phyloP scores from a whole-genome alignment of 2,329 filamentous ascomycete species.

The Cercospora berteroae region DNA sequence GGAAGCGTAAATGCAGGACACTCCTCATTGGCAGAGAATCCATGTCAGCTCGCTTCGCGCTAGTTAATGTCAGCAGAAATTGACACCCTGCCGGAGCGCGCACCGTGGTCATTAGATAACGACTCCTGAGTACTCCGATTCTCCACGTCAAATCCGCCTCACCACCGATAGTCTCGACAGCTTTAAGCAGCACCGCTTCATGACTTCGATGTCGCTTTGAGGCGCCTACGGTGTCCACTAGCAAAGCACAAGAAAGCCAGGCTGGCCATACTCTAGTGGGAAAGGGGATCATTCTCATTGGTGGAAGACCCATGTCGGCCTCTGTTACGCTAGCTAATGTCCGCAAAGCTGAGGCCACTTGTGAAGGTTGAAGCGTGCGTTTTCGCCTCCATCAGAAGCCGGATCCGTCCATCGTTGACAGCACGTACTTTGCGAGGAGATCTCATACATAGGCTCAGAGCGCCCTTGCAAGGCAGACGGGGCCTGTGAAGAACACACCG shows the following conservation, averaged over 20 bases:
- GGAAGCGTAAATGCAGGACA: background rate
- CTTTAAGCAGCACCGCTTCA: background rate
- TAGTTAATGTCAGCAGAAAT: background rate
- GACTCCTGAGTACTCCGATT: background rate
- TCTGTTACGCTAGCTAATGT: background rate
- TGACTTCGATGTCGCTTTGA: background rate
- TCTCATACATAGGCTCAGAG: no score
- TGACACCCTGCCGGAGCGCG: background rate
- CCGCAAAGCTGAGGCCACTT: background rate
- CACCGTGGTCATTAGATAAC: background rate
- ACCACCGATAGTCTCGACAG: background rate
- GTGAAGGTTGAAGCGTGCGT: background rate
- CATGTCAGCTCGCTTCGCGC: background rate
- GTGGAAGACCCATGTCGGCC: background rate
- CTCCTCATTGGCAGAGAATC: background rate
- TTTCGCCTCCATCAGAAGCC: no score
- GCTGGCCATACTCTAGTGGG: no score
- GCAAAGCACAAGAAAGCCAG: background rate
- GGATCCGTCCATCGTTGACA: no score
- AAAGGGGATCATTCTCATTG: no score
- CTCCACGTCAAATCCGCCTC: background rate
- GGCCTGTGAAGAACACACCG: no score
- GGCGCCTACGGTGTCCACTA: background rate
- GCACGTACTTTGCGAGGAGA: no score
- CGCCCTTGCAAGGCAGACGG: no score